Percentiles rank a stretch among this genome's conserved stretches.
Conservation (phyloP, 768 basidiomycete genomes). For the Imleria badia region DNA sequence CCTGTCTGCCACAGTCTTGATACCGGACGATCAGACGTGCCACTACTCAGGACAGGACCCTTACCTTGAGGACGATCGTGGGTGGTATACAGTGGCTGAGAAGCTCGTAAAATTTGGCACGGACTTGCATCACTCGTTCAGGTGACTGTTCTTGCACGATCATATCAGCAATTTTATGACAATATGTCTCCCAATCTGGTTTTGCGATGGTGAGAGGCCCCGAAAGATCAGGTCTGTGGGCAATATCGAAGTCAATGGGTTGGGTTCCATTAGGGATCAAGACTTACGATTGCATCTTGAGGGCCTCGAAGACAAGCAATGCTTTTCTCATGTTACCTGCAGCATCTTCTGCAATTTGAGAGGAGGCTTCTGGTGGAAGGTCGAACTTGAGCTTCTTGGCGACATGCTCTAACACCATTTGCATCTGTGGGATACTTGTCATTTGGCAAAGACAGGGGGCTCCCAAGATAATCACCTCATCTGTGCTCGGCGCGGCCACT, state of each 20-base stretch:
- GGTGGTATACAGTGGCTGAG: constrained; percentile 97
- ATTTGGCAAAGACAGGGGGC: background rate
- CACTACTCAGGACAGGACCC: constrained; percentile 11
- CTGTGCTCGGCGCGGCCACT: constrained; percentile 80
- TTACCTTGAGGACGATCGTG: constrained; percentile 84
- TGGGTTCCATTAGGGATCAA: background rate
- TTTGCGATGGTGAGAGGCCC: constrained; percentile 83
- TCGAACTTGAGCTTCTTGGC: constrained; percentile 77
- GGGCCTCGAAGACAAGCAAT: constrained; percentile 88
- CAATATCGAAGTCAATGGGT: background rate
- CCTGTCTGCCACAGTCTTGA: constrained; percentile 87
- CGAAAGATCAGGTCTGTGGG: constrained; percentile 71
- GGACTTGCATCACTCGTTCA: constrained; percentile 85
- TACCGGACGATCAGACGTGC: constrained; percentile 2
- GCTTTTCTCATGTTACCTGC: constrained; percentile 94
- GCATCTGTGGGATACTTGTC: constrained; percentile 56
- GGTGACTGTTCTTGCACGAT: constrained; percentile 91
- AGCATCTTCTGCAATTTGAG: constrained; percentile 78
- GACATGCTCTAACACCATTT: constrained; percentile 72
- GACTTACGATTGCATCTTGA: constrained; percentile 93
- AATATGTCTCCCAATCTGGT: constrained; percentile 99
- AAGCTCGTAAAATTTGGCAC: constrained; percentile 91
- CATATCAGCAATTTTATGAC: constrained; percentile 85
- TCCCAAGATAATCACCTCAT: constrained; percentile 56
- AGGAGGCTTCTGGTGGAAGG: constrained; percentile 73